Percentiles rank a stretch among this genome's conserved stretches.
Conservation (phyloP, 768 basidiomycete species). For the Naganishia vishniacii region DNA sequence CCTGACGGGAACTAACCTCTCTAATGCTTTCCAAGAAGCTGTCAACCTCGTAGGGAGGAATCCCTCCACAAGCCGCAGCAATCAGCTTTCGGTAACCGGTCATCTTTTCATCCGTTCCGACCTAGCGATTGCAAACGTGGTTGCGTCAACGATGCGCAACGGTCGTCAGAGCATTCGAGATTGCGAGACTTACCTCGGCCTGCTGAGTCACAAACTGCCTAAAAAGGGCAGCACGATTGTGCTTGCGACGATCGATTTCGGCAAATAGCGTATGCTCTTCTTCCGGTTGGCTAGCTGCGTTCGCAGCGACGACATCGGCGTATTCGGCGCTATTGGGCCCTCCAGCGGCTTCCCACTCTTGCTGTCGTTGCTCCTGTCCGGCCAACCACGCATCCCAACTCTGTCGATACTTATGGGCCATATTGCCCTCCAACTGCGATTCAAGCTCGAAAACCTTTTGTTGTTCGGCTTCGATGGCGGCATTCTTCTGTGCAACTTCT, state of each 20-base stretch:
- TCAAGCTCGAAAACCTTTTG: slow-evolving; percentile 56
- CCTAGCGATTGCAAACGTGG: no score
- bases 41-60: slow-evolving; percentile 81
- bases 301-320: slow-evolving; percentile 47
- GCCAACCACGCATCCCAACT: slow-evolving; percentile 93
- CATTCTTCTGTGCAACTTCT: slow-evolving; percentile 31
- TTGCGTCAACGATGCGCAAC: background rate
- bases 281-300: slow-evolving; percentile 45
- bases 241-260: slow-evolving; percentile 63
- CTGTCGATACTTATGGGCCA: slow-evolving; percentile 72
- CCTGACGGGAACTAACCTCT: slow-evolving; percentile 52
- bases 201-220: slow-evolving; percentile 72
- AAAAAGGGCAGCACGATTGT: slow-evolving; percentile 66
- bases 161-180: background rate
- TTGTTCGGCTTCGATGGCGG: slow-evolving; percentile 32
- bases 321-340: slow-evolving; percentile 44
- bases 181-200: slow-evolving; percentile 56
- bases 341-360: slow-evolving; percentile 59
- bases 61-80: slow-evolving; percentile 80
- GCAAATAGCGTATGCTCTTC: slow-evolving; percentile 56
- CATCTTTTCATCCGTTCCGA: slow-evolving; percentile 84
- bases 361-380: slow-evolving; percentile 75
- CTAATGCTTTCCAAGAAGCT: slow-evolving; percentile 74
- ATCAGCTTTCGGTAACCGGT: slow-evolving; percentile 81
- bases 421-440: slow-evolving; percentile 62